Conservation (phyloP, 345 rosid genomes). For the Brassica napus region DNA sequence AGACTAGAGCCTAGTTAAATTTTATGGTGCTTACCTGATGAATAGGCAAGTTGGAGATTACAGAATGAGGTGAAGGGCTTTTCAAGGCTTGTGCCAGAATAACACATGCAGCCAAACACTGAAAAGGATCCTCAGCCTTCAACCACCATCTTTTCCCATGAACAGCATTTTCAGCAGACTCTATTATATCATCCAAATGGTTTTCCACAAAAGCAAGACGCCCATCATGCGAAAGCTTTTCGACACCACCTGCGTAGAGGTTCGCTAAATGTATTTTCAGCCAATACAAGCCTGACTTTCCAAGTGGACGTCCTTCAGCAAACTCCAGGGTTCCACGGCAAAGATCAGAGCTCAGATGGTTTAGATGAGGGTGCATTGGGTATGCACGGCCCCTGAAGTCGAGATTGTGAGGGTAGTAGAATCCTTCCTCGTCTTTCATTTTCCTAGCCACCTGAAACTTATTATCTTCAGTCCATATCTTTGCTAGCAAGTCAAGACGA, state of each 20-base stretch:
- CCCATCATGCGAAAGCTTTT: constrained; percentile 86
- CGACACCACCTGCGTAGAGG: constrained; percentile 83
- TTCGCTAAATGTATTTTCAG: constrained; percentile 92
- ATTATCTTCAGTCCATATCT: constrained; percentile 30
- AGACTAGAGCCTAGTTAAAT: constrained; percentile 4
- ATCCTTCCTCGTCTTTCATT: constrained; percentile 93
- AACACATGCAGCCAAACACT: constrained; percentile 93
- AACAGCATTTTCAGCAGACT: constrained; percentile 89
- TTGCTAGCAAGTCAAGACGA: constrained; percentile 25
- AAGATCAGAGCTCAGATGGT: constrained; percentile 90
- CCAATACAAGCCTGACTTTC: constrained; percentile 87
- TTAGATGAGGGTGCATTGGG: constrained; percentile 97
- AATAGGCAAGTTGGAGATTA: constrained; percentile 81
- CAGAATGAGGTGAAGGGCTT: constrained; percentile 68
- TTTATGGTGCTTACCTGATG: constrained; percentile 72
- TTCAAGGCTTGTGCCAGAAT: constrained; percentile 83
- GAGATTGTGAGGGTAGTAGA: constrained; percentile 97
- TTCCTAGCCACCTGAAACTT: constrained; percentile 80
- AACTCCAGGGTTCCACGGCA: constrained; percentile 97
- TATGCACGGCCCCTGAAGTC: constrained; percentile 99
- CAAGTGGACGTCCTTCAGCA: constrained; percentile 87
- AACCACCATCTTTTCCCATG: constrained; percentile 94
- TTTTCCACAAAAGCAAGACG: constrained; percentile 80
- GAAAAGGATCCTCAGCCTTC: constrained; percentile 96
- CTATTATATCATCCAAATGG: constrained; percentile 80